Conservation (phyloP, 2,329 filamentous ascomycete genomes). For the Colletotrichum sp. region DNA sequence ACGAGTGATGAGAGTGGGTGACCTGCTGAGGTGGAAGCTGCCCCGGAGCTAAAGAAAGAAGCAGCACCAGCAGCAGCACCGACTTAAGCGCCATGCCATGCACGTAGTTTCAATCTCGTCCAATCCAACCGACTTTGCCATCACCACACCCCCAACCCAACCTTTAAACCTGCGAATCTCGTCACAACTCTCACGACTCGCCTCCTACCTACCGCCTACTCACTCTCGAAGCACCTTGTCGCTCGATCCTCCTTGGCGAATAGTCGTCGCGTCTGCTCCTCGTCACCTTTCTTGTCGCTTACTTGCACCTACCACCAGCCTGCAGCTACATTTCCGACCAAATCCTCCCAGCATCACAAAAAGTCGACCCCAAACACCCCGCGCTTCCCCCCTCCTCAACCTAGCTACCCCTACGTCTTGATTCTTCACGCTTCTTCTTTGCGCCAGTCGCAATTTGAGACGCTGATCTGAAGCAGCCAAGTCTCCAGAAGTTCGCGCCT, state of each 20-base stretch:
- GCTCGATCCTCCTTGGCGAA: neutral
- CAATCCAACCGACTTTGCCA: slow-evolving; percentile 14
- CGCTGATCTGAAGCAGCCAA: neutral
- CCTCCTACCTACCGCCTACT: neutral
- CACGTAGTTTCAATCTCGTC: slow-evolving; percentile 5
- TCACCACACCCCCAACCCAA: slow-evolving; percentile 9
- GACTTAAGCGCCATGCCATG: slow-evolving; percentile 19
- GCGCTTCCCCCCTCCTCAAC: neutral
- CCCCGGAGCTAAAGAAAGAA: neutral
- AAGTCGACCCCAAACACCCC: neutral
- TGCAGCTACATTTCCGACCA: neutral
- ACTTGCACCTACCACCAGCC: neutral
- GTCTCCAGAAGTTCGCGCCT: neutral
- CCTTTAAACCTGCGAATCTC: neutral
- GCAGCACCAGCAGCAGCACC: neutral
- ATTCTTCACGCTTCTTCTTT: neutral
- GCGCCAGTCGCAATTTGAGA: neutral
- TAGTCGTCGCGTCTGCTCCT: slow-evolving; percentile 2
- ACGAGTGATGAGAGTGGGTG: neutral
- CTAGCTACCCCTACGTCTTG: neutral
- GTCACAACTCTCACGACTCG: neutral
- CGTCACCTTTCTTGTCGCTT: slow-evolving; percentile 10
- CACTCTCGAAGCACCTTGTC: neutral
- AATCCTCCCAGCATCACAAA: neutral
- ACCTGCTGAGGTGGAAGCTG: neutral